Conservation (phyloP, 169 alveolate genomes). For the Plasmodium falciparum region DNA sequence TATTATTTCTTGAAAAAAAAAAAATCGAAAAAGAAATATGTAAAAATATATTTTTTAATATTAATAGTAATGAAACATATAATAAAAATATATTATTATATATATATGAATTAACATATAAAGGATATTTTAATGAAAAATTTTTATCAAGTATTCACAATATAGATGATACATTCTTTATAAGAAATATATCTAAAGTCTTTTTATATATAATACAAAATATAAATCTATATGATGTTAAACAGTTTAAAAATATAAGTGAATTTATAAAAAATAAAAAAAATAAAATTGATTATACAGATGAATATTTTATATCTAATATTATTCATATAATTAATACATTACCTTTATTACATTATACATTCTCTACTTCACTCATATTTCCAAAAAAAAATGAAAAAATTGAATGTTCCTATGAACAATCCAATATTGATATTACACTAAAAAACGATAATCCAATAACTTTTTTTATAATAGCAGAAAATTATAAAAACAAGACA, state of each 20-base stretch:
- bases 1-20: background rate
- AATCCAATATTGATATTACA: constrained; percentile 9
- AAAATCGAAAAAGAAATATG: constrained; percentile 18
- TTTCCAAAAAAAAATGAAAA: constrained; percentile 23
- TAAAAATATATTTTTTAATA: constrained; percentile 18
- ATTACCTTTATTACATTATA: background rate
- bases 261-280: background rate
- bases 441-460: constrained; percentile 3
- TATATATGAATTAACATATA: constrained; percentile 16
- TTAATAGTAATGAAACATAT: constrained; percentile 6
- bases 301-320: constrained; percentile 13
- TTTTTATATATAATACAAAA: constrained; percentile 12
- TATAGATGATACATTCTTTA: constrained; percentile 21
- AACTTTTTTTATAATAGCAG: background rate
- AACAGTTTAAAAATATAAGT: background rate
- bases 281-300: background rate
- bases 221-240: background rate
- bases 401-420: constrained; percentile 6
- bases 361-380: constrained; percentile 7
- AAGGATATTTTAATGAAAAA: background rate
- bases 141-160: constrained; percentile 2
- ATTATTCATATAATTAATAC: constrained; percentile 11
- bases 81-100: constrained; percentile 7
- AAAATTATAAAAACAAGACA: constrained; percentile 9
- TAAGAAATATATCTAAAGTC: constrained; percentile 10